Base-by-base conservation (phyloP, 2,329 filamentous ascomycete genomes). In the Mycosphaerelloides madeirae region DNA sequence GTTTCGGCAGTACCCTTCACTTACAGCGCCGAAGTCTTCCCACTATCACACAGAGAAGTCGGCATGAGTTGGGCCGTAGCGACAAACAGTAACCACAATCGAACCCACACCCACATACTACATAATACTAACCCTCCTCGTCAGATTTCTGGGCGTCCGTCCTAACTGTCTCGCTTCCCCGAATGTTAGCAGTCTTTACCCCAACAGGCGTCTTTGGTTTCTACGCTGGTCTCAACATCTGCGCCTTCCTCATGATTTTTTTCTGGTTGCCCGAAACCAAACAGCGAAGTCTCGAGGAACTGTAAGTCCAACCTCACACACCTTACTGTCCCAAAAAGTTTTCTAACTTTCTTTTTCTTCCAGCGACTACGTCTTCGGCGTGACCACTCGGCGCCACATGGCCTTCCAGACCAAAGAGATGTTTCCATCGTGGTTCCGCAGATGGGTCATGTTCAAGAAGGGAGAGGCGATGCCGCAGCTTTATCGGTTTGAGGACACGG, bases 191-290 rank as follows among this genome's bases (percentile, higher is more conserved):
- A 13, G 72, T 67, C 12, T 70, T 80, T 66, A 74, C 67, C 11
- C 68, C 73, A 2, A 71, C 72, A 3, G 6, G 76, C 8, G 76
- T 78, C 2, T 83, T 84, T 53, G 73, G 77, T 3, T 80, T 84
- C 58, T 84, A 83, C 47, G 73, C 69, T 35, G 55, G 40, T 6
- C 65, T 84, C 6, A 85, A 85, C 50, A 52, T 82, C 3, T 57
- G 78, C 2, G 81, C 80, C 0, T 69, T 83, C 13, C 46, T 79
- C 18, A 76, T 85, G 69, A 83, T 84, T 50, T 83, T 82, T 67
- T 66, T 84, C 29, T 78, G 62, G 74, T 22, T 41, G 72, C 18
- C 68, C 67, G 16, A 74, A 69, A 73, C 69, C 36, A 72, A 73
- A 54, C 63, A 69, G 47, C 57, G 65, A 7, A 71, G 68, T 0